These are phyloP conservation scores for Metschnikowia chrysomelidarum DNA, from an alignment of 805 yeast genomes.

Conservation along the genomic window DNA sequence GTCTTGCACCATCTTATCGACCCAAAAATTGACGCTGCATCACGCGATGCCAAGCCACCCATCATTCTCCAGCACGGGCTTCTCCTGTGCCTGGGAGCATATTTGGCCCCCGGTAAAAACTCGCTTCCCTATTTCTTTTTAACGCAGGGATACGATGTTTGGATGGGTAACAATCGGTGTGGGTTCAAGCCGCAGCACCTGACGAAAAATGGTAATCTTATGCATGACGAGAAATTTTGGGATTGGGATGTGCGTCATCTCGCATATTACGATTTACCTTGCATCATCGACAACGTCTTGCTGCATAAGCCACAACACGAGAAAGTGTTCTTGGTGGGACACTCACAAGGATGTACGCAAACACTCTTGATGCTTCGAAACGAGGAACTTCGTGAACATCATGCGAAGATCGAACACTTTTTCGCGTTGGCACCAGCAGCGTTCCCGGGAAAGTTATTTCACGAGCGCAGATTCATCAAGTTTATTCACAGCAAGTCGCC, in stretches of 20 bases:
- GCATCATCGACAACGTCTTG: slow-evolving; percentile 63
- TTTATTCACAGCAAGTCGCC: slow-evolving; percentile 56
- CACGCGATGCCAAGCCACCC: slow-evolving; percentile 49
- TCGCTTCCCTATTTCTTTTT: slow-evolving; percentile 63
- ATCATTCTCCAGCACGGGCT: slow-evolving; percentile 82
- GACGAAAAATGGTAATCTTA: slow-evolving; percentile 30
- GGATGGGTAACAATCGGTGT: slow-evolving; percentile 91
- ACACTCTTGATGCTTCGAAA: slow-evolving; percentile 65
- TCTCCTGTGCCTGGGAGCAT: slow-evolving; percentile 83
- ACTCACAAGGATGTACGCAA: slow-evolving; percentile 94
- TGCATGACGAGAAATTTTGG: slow-evolving; percentile 65
- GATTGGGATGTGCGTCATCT: slow-evolving; percentile 89
- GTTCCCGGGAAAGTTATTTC: slow-evolving; percentile 76
- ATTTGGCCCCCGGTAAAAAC: slow-evolving; percentile 75
- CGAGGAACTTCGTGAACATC: slow-evolving; percentile 31
- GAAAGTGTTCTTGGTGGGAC: slow-evolving; percentile 68
- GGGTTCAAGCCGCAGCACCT: slow-evolving; percentile 74
- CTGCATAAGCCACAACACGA: slow-evolving; percentile 35
- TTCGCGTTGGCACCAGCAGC: slow-evolving; percentile 89
- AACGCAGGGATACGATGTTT: slow-evolving; percentile 71
- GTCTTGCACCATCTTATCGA: slow-evolving; percentile 60
- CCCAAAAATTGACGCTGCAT: slow-evolving; percentile 36
- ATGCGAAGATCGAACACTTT: slow-evolving; percentile 60
- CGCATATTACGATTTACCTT: slow-evolving; percentile 75
- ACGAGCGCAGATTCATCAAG: slow-evolving; percentile 57